phyloP scores from a whole-genome alignment of 305 asterid genomes.

The Stenogyne calaminthoides region DNA sequence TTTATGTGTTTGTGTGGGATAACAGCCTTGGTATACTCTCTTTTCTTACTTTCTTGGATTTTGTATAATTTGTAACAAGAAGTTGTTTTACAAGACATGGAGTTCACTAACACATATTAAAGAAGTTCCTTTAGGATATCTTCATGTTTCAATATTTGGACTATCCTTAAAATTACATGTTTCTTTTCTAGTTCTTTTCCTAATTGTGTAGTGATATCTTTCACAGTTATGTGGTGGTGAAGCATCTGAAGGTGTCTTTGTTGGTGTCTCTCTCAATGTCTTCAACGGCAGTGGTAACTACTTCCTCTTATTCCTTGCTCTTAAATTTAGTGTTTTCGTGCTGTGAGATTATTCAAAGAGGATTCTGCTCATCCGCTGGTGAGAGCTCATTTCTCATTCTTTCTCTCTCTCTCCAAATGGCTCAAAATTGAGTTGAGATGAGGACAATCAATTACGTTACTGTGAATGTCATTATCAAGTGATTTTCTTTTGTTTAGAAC shows the following conservation, averaged over 20 bases:
- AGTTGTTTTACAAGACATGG: slow-evolving; percentile 20
- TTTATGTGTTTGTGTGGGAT: slow-evolving; percentile 89
- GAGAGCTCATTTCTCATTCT: slow-evolving; percentile 20
- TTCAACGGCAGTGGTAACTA: slow-evolving; percentile 79
- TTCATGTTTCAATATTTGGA: slow-evolving; percentile 26
- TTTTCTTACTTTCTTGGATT: slow-evolving; percentile 21
- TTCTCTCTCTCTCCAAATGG: slow-evolving; percentile 2
- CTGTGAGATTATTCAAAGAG: slow-evolving; percentile 5
- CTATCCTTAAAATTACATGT: slow-evolving; percentile 20
- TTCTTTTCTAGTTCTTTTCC: slow-evolving; percentile 20
- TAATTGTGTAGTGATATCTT: slow-evolving; percentile 30
- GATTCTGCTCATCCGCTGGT: background rate
- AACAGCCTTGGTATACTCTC: slow-evolving; percentile 62
- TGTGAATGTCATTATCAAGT: slow-evolving; percentile 2
- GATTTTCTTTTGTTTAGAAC: slow-evolving; percentile 5
- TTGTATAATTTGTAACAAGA: slow-evolving; percentile 14
- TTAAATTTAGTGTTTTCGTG: slow-evolving; percentile 9
- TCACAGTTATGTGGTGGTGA: slow-evolving; percentile 81
- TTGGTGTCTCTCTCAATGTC: slow-evolving; percentile 92
- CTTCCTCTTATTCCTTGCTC: slow-evolving; percentile 26
- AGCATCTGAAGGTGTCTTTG: slow-evolving; percentile 89
- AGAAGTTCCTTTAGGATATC: background rate
- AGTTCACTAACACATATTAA: background rate
- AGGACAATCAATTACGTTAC: background rate
- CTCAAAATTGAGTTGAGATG: slow-evolving; percentile 1